Evolutionary conservation across 176 grass and related monocot species (phyloP), one percentile per base, ranked within the genome.

Genomic region (Thalia dealbata): DNA sequence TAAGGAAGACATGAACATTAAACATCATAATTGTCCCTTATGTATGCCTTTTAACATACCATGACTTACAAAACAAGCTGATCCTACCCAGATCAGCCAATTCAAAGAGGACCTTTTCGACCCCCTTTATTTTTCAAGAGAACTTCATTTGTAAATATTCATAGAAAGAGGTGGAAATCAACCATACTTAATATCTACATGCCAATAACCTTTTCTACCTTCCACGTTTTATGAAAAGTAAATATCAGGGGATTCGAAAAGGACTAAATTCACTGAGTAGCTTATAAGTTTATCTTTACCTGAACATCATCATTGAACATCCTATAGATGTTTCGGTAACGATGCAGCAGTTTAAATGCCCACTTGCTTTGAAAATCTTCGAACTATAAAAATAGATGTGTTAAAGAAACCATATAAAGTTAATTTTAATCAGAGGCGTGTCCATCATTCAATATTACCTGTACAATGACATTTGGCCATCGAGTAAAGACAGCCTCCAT

Each of bases 271-370:
- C 19, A 15, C 14, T 58, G 44, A 61, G 45, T 54, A 55, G 72
- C 78, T 56, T 74, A 66, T 0, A 45, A 26, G 77, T 52, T 69
- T 84, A 42, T 63, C 44, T 73, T 79, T 69, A 97, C 93, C 89
- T 97, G 93, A 45, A 97, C 93, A 90, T 97, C 93, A 75, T 97
- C 93, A 84, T 97, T 97, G 75, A 97, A 97, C 93, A 97, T 97
- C 64, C 93, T 90, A 60, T 92, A 97, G 46, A 68, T 92, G 69
- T 82, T 92, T 77, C 93, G 87, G 55, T 97, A 97, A 72, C 89
- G 87, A 81, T 88, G 86, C 93, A 97, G 81, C 29, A 97, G 82
- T 71, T 87, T 91, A 78, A 97, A 88, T 29, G 93, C 89, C 93
- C 93, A 97, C 81, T 97, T 97, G 85, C 80, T 97, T 88, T 97